Base-by-base conservation (phyloP, 192 early-diverging fungal species). In the Podila epigama region DNA sequence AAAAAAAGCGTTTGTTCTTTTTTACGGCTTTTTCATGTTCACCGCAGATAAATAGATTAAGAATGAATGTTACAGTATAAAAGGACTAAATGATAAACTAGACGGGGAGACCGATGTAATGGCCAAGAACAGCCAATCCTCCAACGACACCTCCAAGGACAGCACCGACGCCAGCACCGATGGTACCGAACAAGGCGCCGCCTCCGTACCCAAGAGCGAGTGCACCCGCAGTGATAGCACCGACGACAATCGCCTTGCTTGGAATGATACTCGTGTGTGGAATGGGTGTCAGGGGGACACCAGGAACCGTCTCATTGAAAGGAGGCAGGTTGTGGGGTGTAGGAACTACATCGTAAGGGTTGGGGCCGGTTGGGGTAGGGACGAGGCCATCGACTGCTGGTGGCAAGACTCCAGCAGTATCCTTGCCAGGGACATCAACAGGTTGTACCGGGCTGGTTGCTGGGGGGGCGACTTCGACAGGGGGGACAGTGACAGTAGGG, bases 111-210 rank as follows among this genome's bases (percentile, higher is more conserved):
- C 65, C 65, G 25, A 35, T 3, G 7, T 50, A 33, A 27, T 32
- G 25, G 9, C 33, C 2, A 11, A 67, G 13, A 2, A 58, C 55
- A 29, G 65, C 65, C 27, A 67, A 2, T 1, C 55, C 34, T 0
- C 65, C 65, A 18, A 67, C 13, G 9, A 67, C 22, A 41, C 65
- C 65, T 5, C 65, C 65, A 58, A 67, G 9, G 20, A 67, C 34
- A 9, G 65, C 65, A 25, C 65, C 65, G 27, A 67, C 1, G 16
- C 29, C 39, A 11, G 52, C 34, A 20, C 63, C 63, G 4, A 66
- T 15, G 7, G 40, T 11, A 40, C 65, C 65, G 50, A 67, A 58
- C 37, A 48, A 18, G 28, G 22, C 40, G 13, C 55, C 65, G 6
- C 65, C 65, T 3, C 39, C 12, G 28, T 55, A 55, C 6, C 65